These are phyloP conservation scores for Chlorella sp. DNA, from an alignment of 139 green algal genomes.

Conservation along the genomic window DNA sequence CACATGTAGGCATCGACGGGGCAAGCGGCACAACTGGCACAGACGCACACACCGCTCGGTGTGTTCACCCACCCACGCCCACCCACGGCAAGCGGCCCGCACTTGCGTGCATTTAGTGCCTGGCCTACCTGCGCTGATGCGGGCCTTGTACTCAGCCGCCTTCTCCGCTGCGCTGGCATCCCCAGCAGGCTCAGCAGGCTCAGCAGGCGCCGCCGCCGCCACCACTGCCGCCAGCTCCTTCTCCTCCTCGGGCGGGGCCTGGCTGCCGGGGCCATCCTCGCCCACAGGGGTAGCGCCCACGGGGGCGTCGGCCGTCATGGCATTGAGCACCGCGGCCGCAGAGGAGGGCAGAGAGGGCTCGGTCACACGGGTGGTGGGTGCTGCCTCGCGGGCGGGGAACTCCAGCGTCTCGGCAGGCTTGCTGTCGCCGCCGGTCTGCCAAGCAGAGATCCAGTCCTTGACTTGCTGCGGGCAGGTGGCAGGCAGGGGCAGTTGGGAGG, in stretches of 20 bases:
- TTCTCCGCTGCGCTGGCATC: neutral
- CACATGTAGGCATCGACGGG: too few species aligned
- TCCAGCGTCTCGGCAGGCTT: neutral
- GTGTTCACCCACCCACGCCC: too few species aligned
- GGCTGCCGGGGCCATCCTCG: neutral
- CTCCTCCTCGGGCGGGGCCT: neutral
- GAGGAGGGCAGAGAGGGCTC: neutral
- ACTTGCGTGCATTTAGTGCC: too few species aligned
- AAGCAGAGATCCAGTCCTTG: constrained; percentile 30
- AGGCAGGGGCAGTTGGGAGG: neutral
- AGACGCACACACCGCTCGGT: too few species aligned
- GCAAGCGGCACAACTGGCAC: neutral
- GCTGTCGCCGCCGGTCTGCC: neutral
- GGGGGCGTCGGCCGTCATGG: constrained; percentile 11
- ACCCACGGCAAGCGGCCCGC: too few species aligned
- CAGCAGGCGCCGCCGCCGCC: neutral
- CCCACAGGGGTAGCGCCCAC: constrained; percentile 9
- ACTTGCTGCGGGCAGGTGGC: constrained; percentile 18
- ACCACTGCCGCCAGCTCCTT: neutral
- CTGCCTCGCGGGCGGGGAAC: too few species aligned
- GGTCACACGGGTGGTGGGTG: neutral
- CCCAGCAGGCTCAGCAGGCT: neutral
- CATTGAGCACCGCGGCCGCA: constrained; percentile 7
- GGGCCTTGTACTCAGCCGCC: neutral
- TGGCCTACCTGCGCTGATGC: neutral